phyloP scores from a whole-genome alignment of 345 rosid genomes.

The Gossypium bickii region DNA sequence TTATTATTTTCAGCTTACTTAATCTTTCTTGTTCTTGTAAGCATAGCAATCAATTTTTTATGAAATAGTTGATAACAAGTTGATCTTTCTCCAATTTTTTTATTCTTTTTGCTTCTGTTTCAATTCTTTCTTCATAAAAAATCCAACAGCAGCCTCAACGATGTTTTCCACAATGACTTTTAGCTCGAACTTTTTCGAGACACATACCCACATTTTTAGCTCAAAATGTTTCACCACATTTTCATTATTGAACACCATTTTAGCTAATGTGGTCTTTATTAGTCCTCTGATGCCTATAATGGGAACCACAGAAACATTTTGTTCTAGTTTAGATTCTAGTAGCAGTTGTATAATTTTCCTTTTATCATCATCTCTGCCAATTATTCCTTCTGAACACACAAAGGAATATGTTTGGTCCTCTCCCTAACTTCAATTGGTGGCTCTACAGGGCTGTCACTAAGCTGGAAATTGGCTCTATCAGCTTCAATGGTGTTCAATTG shows the following conservation, averaged over 20 bases:
- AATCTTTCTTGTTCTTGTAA: too few species aligned
- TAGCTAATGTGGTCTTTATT: neutral
- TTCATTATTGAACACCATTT: neutral
- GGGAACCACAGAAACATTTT: neutral
- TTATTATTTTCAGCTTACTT: too few species aligned
- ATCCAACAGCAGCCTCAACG: neutral
- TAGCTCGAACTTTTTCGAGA: neutral
- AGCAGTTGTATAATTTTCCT: neutral
- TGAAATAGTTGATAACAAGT: too few species aligned
- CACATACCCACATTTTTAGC: neutral
- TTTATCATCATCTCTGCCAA: neutral
- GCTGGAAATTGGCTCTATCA: neutral
- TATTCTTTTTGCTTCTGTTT: too few species aligned
- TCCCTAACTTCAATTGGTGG: too few species aligned
- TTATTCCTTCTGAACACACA: neutral
- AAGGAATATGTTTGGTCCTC: neutral
- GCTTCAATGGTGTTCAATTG: too few species aligned
- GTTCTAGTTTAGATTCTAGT: neutral
- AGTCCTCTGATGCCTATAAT: neutral
- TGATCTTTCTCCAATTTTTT: too few species aligned
- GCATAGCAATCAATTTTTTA: too few species aligned
- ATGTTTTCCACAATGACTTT: neutral
- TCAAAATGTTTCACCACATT: neutral
- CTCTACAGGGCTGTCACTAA: neutral
- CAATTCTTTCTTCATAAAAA: too few species aligned